Conservation (phyloP, 2,329 filamentous ascomycete genomes). For the Aspergillus sp. region DNA sequence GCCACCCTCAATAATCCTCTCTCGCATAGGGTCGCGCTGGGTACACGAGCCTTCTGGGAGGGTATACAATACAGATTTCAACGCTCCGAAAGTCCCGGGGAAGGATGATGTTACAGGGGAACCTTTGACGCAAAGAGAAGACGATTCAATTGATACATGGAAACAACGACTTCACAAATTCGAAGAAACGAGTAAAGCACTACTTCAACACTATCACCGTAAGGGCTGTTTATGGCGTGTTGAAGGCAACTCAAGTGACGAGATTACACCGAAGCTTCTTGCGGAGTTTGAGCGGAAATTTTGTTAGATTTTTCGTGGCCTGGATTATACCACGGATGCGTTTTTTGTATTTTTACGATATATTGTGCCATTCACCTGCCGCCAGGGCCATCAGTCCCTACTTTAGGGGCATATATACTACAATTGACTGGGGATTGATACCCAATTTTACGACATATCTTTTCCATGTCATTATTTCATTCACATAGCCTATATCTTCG, state of each 20-base stretch:
- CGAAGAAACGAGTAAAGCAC: conserved; percentile 77
- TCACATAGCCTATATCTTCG: background rate
- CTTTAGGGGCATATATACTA: conserved; percentile 6
- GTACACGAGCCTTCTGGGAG: conserved; percentile 88
- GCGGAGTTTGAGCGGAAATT: conserved; percentile 80
- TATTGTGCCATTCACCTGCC: conserved; percentile 8
- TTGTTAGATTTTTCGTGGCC: conserved; percentile 29
- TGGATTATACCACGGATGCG: conserved; percentile 12
- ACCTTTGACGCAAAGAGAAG: conserved; percentile 73
- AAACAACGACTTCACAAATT: conserved; percentile 77
- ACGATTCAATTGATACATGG: conserved; percentile 88
- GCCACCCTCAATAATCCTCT: conserved; percentile 80
- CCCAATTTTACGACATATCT: background rate
- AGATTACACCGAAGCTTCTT: conserved; percentile 89
- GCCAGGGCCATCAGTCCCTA: background rate
- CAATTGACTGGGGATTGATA: background rate
- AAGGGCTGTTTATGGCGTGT: conserved; percentile 85
- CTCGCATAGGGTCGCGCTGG: conserved; percentile 89
- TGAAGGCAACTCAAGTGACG: conserved; percentile 84
- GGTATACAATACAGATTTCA: conserved; percentile 94
- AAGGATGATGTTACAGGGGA: conserved; percentile 92
- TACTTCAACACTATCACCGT: conserved; percentile 85
- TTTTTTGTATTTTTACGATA: conserved; percentile 21
- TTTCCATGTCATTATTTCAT: background rate
- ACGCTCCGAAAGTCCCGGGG: conserved; percentile 76